Conservation (phyloP, 2,329 filamentous ascomycete genomes). For the Scleromitrula shiraiana region DNA sequence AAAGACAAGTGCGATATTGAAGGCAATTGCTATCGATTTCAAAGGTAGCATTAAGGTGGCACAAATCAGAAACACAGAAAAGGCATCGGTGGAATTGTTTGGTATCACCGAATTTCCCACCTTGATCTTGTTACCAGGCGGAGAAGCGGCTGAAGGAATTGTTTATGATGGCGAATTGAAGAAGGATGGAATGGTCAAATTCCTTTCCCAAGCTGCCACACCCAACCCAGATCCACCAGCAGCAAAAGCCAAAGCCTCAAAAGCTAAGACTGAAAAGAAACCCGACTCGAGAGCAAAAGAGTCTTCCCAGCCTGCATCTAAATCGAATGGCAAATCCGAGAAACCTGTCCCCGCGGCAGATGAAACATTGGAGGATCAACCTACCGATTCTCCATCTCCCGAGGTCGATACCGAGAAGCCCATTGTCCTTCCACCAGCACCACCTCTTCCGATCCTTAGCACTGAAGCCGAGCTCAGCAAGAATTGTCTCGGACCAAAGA, state of each 20-base stretch:
- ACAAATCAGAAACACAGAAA: conserved; percentile 63
- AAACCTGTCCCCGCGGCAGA: conserved; percentile 40
- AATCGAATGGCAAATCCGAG: conserved; percentile 42
- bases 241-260: conserved; percentile 35
- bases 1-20: conserved; percentile 72
- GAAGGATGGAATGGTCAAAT: conserved; percentile 72
- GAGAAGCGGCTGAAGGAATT: conserved; percentile 55
- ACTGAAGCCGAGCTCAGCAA: conserved; percentile 56
- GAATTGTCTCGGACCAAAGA: conserved; percentile 67
- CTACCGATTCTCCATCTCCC: conserved; percentile 42
- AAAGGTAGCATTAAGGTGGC: conserved; percentile 70
- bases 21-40: conserved; percentile 85
- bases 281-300: conserved; percentile 35
- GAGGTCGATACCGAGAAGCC: conserved; percentile 34
- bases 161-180: conserved; percentile 78
- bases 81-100: conserved; percentile 62
- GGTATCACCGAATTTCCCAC: conserved; percentile 72
- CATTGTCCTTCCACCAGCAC: conserved; percentile 41
- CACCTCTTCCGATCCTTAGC: conserved; percentile 58
- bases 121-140: conserved; percentile 69
- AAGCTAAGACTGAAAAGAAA: conserved; percentile 32
- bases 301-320: conserved; percentile 41
- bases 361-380: conserved; percentile 40
- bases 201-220: conserved; percentile 68
- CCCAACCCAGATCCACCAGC: conserved; percentile 72